phyloP scores from a whole-genome alignment of 768 basidiomycete genomes.

The Phylloporus rhodoxanthus region DNA sequence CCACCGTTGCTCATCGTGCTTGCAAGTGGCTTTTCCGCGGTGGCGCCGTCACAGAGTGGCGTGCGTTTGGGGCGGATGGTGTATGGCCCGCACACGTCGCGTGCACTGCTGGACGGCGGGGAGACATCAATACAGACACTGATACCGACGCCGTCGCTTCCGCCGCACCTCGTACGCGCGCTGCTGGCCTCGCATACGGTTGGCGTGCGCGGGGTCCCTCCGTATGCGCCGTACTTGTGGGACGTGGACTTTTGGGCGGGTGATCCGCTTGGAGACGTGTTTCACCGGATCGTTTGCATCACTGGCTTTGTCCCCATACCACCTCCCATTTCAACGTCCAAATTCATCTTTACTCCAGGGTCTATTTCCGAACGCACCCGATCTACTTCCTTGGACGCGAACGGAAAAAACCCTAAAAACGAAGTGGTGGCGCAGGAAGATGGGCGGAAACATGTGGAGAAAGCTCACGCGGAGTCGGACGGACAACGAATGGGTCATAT shows the following conservation, averaged over 20 bases:
- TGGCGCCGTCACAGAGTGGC: conserved; percentile 20
- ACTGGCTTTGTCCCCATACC: conserved; percentile 38
- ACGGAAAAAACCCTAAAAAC: neutral
- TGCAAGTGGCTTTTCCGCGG: conserved; percentile 7
- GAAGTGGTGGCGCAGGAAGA: neutral
- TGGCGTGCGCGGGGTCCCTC: conserved; percentile 15
- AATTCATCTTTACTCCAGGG: neutral
- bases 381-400: neutral
- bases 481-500: neutral
- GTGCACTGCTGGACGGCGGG: neutral
- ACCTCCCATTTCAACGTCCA: neutral
- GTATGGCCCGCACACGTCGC: conserved; percentile 17
- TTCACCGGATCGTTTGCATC: conserved; percentile 40
- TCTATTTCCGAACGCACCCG: neutral
- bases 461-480: neutral
- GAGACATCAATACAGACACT: neutral
- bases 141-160: conserved; percentile 28
- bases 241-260: conserved; percentile 19
- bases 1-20: conserved; percentile 28
- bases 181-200: conserved; percentile 18
- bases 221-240: conserved; percentile 12
- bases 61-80: conserved; percentile 17
- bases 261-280: conserved; percentile 32
- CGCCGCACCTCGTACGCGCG: conserved; percentile 29
- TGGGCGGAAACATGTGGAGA: neutral